These are phyloP conservation scores for Zygoascus bituminiphila DNA, from an alignment of 805 yeast species.

Conservation along the genomic window DNA sequence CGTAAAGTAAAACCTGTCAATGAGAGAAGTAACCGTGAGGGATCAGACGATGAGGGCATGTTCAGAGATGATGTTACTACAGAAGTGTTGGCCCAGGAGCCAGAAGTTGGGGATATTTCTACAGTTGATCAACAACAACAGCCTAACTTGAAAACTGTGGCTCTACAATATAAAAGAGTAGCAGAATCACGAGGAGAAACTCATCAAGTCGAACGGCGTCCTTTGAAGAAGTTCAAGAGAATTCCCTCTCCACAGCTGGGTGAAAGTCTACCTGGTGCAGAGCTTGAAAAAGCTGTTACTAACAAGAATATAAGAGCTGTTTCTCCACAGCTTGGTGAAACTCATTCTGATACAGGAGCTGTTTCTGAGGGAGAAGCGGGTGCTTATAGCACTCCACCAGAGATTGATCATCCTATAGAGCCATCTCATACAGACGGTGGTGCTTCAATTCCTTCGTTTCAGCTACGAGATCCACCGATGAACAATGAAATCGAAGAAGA, in stretches of 20 bases:
- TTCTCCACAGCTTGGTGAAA: neutral
- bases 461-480: no score
- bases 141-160: neutral
- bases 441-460: no score
- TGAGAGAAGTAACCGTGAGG: neutral
- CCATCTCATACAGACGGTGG: no score
- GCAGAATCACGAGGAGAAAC: neutral
- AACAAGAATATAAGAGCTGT: no score
- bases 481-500: neutral
- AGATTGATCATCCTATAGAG: neutral
- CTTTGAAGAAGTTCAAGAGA: neutral
- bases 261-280: neutral
- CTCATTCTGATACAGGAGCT: neutral
- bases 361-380: neutral
- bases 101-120: neutral
- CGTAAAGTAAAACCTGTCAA: neutral
- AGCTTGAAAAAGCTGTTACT: neutral
- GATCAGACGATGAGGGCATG: neutral
- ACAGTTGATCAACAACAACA: neutral
- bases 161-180: neutral
- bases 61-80: neutral
- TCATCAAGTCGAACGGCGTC: neutral
- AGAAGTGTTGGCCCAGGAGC: neutral
- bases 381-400: no score
- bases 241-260: neutral